A percentile compares a stretch with the other conserved stretches of the same genome.
These are phyloP conservation scores for Macrophomina phaseolina DNA, from an alignment of 2,329 filamentous ascomycete genomes.

Conservation along the genomic window DNA sequence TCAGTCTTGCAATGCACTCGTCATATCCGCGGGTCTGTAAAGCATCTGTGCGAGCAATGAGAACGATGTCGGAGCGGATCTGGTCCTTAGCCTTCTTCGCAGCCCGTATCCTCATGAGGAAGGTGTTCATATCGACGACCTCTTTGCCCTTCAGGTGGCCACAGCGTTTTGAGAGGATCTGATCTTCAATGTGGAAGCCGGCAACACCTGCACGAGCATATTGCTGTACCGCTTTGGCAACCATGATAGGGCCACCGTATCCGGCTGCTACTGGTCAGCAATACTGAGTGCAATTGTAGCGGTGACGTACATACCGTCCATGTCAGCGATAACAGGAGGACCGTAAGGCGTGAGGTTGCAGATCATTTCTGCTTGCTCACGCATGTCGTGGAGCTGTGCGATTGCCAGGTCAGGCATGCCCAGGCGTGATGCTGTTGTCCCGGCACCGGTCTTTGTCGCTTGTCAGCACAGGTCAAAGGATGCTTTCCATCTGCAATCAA, in stretches of 20 bases:
- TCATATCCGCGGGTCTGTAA: slow-evolving; percentile 63
- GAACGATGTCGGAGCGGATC: slow-evolving; percentile 62
- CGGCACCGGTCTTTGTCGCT: slow-evolving; percentile 62
- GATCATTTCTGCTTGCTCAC: slow-evolving; percentile 67
- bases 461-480: background rate
- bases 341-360: slow-evolving; percentile 60
- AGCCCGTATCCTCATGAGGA: slow-evolving; percentile 60
- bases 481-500: background rate
- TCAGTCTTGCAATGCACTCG: slow-evolving; percentile 59
- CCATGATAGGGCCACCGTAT: slow-evolving; percentile 37
- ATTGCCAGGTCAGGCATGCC: slow-evolving; percentile 69
- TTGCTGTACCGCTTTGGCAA: slow-evolving; percentile 50
- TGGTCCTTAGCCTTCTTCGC: slow-evolving; percentile 57
- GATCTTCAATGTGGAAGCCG: slow-evolving; percentile 67
- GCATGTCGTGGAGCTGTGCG: slow-evolving; percentile 67
- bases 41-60: slow-evolving; percentile 70
- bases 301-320: slow-evolving; percentile 45
- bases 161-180: slow-evolving; percentile 68
- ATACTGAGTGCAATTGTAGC: background rate
- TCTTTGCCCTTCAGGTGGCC: slow-evolving; percentile 68
- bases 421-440: slow-evolving; percentile 65
- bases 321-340: slow-evolving; percentile 66
- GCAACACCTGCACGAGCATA: slow-evolving; percentile 64
- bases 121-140: slow-evolving; percentile 60
- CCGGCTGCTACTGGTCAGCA: background rate